Base-by-base conservation (phyloP, 148 eudicot genomes). In the Nepenthes mirabilis region DNA sequence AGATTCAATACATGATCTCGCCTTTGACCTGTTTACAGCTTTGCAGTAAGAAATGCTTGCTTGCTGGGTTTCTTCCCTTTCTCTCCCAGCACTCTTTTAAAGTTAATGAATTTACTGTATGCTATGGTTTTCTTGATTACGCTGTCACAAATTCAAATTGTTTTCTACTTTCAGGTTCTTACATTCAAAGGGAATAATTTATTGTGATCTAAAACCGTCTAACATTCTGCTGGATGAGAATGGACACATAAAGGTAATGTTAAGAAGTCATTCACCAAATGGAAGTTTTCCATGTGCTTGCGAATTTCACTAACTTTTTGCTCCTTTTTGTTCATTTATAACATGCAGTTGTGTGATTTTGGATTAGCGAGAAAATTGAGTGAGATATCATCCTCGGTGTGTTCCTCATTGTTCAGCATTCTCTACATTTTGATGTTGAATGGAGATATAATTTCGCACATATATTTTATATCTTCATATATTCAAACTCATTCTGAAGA, bases 151-250 rank as follows among this genome's bases (percentile, higher is more conserved):
- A n/a, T 9, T 34, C 23, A 23, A 23, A 23, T 23, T 23, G 23
- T 23, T 23, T 23, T 23, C 23, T 40, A 9, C 48, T 14, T 66
- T 14, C 81, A 93, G 99, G 77, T 89, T 62, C 74, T 72, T 94
- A 66, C 99, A 94, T 69, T 89, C 95, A 8, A 94, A 86, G 72
- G 99, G 95, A 61, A 84, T 94, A 47, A 81, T 89, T 13, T 94
- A 94, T 74, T 86, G 90, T 72, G 99, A 94, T 72, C 70, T 94
- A 55, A 94, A 94, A 65, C 99, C 99, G 58, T 94, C 99, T 61
- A 94, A 94, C 64, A 77, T 93, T 70, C 76, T 93, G 55, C 69
- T 93, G 67, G 99, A 93, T 70, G 99, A 93, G 79, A 89, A 93
- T 72, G 99, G 99, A 14, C 87, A 67, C 51, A 82, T 83, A 59